Percentiles rank a stretch among this genome's conserved stretches.
Evolutionary conservation across 2,329 filamentous ascomycete genomes (phyloP).

Genomic region (Myrmaecium sp.): DNA sequence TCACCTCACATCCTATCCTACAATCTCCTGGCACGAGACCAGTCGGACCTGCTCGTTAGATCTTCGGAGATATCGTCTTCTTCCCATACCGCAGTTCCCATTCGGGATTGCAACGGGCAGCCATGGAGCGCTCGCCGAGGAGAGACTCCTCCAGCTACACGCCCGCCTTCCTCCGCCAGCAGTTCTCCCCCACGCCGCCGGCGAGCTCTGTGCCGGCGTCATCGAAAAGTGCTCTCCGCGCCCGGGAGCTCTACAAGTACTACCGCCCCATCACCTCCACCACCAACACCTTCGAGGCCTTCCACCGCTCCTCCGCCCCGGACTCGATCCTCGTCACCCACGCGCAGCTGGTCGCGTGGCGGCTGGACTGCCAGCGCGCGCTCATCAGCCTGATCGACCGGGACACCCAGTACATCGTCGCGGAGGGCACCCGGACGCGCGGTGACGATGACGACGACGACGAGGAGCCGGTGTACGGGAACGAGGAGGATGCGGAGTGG

Average conservation of each 20-base stretch:
- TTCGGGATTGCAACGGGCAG: too few relatives aligned
- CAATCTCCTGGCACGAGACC: too few relatives aligned
- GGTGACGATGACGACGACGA: conserved; percentile 17
- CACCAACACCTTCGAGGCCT: conserved; percentile 4
- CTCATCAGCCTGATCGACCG: conserved; percentile 31
- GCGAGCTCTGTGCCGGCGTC: not conserved
- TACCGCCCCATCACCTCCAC: conserved; percentile 6
- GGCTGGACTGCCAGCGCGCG: conserved; percentile 17
- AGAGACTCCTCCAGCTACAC: too few relatives aligned
- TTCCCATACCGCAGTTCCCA: too few relatives aligned
- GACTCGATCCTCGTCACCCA: conserved; percentile 19
- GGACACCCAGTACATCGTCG: conserved; percentile 31
- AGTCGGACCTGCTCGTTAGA: too few relatives aligned
- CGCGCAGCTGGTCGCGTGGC: conserved; percentile 19
- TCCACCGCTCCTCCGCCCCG: conserved; percentile 2
- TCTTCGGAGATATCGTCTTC: too few relatives aligned
- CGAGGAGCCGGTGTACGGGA: conserved; percentile 14
- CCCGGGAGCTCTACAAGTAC: conserved; percentile 15
- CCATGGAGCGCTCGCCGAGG: too few relatives aligned
- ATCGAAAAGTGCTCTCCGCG: conserved; percentile 6
- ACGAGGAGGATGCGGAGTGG: conserved; percentile 4
- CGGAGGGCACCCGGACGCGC: conserved; percentile 30
- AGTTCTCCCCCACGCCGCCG: not conserved
- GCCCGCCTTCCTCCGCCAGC: not conserved
- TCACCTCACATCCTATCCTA: too few relatives aligned